Evolutionary conservation across 192 early-diverging fungal genomes (phyloP), one percentile per base, ranked within the genome.

Genomic region (Coemansia sp.): DNA sequence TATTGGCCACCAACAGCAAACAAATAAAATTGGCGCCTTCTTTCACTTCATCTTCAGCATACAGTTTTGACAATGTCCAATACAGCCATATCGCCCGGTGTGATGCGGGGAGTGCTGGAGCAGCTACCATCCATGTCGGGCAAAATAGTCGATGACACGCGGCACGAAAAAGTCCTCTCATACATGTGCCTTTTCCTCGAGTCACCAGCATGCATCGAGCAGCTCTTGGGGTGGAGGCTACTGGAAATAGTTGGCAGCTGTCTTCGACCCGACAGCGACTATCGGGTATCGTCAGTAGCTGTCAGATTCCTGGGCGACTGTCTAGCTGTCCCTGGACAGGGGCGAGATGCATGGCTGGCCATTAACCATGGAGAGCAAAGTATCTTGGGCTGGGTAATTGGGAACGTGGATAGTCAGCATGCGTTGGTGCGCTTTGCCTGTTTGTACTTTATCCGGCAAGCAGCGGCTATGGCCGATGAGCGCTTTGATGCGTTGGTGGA

Each of bases 131-230:
- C 42, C 12, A 90, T 90, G 88, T 89, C 89, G 3, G 82, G 73
- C 28, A 79, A 85, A 21, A 90, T 92, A 53, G 86, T 90, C 11
- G 91, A 92, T 67, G 91, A 89, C 52, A 88, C 91, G 3, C 75
- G 88, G 14, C 86, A 92, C 72, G 91, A 92, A 72, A 89, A 89
- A 70, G 86, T 92, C 12, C 82, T 92, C 23, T 87, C 89, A 0
- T 88, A 88, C 61, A 71, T 91, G 70, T 56, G 61, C 12, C 64
- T 75, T 12, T 77, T 70, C 21, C 76, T 83, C 26, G 41, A n/a
- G 2, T 55, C 57, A 7, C 45, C 66, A 28, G 20, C 13, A 3
- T 64, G 66, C 3, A 64, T 62, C 0, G 36, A 18, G 21, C 47
- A 57, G 36, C 73, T 81, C 39, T 16, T 63, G 7, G 62, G 35